Base-by-base conservation (phyloP, 2,329 filamentous ascomycete species). In the Cordyceps javanica region DNA sequence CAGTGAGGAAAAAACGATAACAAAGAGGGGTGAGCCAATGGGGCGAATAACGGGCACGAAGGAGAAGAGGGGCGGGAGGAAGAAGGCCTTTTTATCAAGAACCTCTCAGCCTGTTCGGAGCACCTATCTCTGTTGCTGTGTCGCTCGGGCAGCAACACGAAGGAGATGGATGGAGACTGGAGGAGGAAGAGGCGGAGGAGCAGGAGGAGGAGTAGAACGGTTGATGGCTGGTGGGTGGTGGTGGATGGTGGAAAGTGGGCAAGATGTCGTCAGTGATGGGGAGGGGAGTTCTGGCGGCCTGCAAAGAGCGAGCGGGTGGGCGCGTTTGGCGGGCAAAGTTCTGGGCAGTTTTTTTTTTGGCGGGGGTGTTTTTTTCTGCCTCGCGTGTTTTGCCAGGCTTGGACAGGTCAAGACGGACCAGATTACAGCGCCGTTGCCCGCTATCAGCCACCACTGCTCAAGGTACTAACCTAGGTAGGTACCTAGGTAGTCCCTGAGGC, bases 221-320 rank as follows among this genome's bases (percentile, higher is more conserved):
- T 19, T 46, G 44, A 16, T 42, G 39, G 39, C 13, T 30, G 44
- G 26, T 26, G 50, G 52, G 30, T 57, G 55, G 60, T 50, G 49
- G 30, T 57, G 44, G 57, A 59, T 60, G 62, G 62, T 64, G 62
- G 64, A 64, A 65, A 50, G 67, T 63, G 65, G 65, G 61, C 65
- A 64, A 64, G 63, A 71, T 70, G 69, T 71, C 69, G 69, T 72
- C 70, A 72, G 69, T 70, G 66, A 68, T 63, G 66, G 65, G 62
- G 63, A 59, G 66, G 64, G 61, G 32, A 45, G 28, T n/a, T n/a
- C n/a, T n/a, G n/a, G n/a, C n/a, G n/a, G n/a, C n/a, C n/a, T n/a
- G n/a, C n/a, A n/a, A 14, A 36, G 11, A 36, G 34, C 8, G 7
- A n/a, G n/a, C 14, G 38, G n/a, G 6, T 41, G n/a, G n/a, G 30